Conservation (phyloP, 2,329 filamentous ascomycete genomes). For the Neofusicoccum parvum region DNA sequence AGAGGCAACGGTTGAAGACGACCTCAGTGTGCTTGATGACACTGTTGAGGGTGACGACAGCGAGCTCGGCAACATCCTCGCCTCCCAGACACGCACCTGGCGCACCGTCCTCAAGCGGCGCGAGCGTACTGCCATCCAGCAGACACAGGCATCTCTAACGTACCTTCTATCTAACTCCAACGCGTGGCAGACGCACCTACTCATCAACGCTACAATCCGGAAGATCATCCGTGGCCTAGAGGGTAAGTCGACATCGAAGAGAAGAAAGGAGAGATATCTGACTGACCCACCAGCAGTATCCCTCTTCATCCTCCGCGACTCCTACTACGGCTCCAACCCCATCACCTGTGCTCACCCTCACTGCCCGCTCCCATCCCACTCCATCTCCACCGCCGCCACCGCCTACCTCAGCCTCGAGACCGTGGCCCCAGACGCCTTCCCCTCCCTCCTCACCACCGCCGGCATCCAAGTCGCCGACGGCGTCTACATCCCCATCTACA, state of each 20-base stretch:
- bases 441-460: background rate
- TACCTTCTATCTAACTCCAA: background rate
- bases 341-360: slow-evolving; percentile 48
- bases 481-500: slow-evolving; percentile 3
- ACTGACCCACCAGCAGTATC: background rate
- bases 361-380: slow-evolving; percentile 29
- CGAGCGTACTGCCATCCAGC: background rate
- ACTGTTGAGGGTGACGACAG: background rate
- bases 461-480: slow-evolving; percentile 9
- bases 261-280: background rate
- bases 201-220: background rate
- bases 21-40: background rate
- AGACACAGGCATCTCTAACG: background rate
- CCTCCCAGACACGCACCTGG: background rate
- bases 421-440: background rate
- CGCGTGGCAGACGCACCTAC: background rate
- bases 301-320: slow-evolving; percentile 21
- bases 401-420: slow-evolving; percentile 56
- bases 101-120: background rate
- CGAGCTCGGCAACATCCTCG: background rate
- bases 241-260: background rate
- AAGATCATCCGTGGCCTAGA: background rate
- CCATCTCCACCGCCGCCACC: slow-evolving; percentile 64
- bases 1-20: background rate
- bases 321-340: slow-evolving; percentile 44